Conservation (phyloP, 768 basidiomycete genomes). For the Podaxis carcinomalis region DNA sequence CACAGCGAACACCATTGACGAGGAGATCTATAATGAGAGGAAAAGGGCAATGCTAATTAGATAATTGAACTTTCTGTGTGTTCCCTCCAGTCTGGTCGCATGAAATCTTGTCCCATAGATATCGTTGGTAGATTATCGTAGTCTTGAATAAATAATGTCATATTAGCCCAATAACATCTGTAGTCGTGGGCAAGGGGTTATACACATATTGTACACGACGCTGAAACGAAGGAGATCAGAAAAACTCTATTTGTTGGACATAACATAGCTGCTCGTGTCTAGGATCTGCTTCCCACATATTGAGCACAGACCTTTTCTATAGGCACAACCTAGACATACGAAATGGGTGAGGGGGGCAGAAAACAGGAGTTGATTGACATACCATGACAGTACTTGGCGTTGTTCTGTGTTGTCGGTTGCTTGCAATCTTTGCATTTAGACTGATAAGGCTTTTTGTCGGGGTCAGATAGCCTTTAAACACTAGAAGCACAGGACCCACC, state of each 20-base stretch:
- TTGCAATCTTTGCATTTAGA: constrained; percentile 88
- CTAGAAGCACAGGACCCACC: constrained; percentile 35
- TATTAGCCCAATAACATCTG: not conserved
- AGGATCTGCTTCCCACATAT: constrained; percentile 87
- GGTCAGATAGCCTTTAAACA: constrained; percentile 17
- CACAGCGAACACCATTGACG: constrained; percentile 85
- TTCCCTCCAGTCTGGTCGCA: constrained; percentile 1
- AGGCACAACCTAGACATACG: constrained; percentile 65
- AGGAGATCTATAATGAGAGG: constrained; percentile 70
- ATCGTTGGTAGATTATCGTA: not conserved
- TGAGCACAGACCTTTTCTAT: constrained; percentile 81
- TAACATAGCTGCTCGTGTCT: constrained; percentile 78
- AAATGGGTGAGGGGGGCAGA: constrained; percentile 6
- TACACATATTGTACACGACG: not conserved
- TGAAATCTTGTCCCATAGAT: not conserved
- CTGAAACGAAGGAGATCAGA: constrained; percentile 1
- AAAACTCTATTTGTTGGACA: constrained; percentile 69
- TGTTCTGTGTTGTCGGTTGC: constrained; percentile 78
- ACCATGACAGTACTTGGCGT: constrained; percentile 89
- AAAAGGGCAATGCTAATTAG: constrained; percentile 22
- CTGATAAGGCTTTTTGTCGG: constrained; percentile 65
- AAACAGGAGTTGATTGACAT: constrained; percentile 20
- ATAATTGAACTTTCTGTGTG: not conserved
- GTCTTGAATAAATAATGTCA: not conserved
- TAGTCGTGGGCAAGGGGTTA: not conserved